Evolutionary conservation across 805 yeast genomes (phyloP).

Genomic region (Suhomyces tanzawaensis): DNA sequence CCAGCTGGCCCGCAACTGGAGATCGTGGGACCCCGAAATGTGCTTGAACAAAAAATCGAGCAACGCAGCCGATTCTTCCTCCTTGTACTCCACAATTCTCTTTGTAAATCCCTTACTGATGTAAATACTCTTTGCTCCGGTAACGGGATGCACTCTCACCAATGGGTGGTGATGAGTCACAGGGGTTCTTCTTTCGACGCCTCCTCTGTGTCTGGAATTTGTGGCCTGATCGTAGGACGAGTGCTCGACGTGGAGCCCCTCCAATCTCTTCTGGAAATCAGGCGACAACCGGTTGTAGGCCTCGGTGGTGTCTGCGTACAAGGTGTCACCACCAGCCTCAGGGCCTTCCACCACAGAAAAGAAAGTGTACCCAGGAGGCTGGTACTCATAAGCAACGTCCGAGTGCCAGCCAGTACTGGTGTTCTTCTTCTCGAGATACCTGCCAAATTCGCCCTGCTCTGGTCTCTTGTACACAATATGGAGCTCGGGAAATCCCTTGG

Average conservation of each 20-base stretch:
- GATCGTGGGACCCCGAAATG: constrained; percentile 52
- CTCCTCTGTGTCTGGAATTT: constrained; percentile 50
- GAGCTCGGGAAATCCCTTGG: constrained; percentile 58
- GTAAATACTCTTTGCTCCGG: constrained; percentile 57
- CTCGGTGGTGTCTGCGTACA: constrained; percentile 68
- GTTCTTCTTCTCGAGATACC: constrained; percentile 33
- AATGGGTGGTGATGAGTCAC: constrained; percentile 67
- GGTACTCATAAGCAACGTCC: constrained; percentile 71
- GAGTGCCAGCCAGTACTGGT: constrained; percentile 60
- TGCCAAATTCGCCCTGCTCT: constrained; percentile 34
- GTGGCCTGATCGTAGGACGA: constrained; percentile 72
- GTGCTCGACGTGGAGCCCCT: constrained; percentile 65
- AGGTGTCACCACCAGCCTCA: constrained; percentile 74
- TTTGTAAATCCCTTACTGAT: constrained; percentile 62
- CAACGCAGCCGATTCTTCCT: constrained; percentile 64
- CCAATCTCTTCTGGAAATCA: constrained; percentile 53
- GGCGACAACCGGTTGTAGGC: constrained; percentile 73
- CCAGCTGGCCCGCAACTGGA: constrained; percentile 71
- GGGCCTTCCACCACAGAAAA: constrained; percentile 59
- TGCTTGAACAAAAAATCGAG: constrained; percentile 56
- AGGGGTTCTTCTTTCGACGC: constrained; percentile 62
- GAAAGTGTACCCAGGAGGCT: constrained; percentile 70
- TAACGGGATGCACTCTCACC: constrained; percentile 70
- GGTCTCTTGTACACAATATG: constrained; percentile 59
- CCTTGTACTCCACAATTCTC: constrained; percentile 67